These are phyloP conservation scores for Podila verticillata DNA, from an alignment of 192 early-diverging fungal species.

Conservation along the genomic window DNA sequence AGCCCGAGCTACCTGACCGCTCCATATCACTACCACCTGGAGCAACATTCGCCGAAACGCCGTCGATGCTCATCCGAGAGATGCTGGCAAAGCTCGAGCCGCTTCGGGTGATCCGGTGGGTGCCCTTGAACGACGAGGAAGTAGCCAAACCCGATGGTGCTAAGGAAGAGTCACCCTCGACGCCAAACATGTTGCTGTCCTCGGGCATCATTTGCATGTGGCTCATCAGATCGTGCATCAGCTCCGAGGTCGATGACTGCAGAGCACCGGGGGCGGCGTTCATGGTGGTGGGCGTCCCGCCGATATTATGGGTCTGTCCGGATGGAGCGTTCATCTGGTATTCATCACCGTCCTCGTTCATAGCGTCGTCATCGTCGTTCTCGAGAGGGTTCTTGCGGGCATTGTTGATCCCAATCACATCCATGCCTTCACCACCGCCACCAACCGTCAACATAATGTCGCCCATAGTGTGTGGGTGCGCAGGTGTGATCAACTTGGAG, in stretches of 20 bases:
- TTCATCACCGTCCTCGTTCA: neutral
- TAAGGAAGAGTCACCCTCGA: neutral
- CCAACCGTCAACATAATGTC: constrained; percentile 1
- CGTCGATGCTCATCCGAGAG: neutral
- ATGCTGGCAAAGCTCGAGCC: neutral
- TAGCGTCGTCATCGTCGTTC: neutral
- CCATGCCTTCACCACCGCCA: neutral
- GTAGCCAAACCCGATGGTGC: neutral
- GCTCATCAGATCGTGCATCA: neutral
- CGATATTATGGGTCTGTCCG: neutral
- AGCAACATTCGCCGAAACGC: neutral
- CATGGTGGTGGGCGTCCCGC: neutral
- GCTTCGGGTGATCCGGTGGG: neutral
- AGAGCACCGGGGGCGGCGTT: neutral
- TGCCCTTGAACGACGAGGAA: constrained; percentile 1
- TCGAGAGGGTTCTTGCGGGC: neutral
- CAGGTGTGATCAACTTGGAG: neutral
- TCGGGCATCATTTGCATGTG: constrained; percentile 4
- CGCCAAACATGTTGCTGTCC: neutral
- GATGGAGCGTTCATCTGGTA: neutral
- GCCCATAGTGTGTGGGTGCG: constrained; percentile 1
- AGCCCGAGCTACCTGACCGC: neutral
- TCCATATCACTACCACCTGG: neutral
- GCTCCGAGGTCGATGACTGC: constrained; percentile 1
- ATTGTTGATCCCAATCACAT: too few species aligned